These are phyloP conservation scores for Umbilicus rupestris DNA, from an alignment of 164 flowering plant genomes.

Conservation along the genomic window DNA sequence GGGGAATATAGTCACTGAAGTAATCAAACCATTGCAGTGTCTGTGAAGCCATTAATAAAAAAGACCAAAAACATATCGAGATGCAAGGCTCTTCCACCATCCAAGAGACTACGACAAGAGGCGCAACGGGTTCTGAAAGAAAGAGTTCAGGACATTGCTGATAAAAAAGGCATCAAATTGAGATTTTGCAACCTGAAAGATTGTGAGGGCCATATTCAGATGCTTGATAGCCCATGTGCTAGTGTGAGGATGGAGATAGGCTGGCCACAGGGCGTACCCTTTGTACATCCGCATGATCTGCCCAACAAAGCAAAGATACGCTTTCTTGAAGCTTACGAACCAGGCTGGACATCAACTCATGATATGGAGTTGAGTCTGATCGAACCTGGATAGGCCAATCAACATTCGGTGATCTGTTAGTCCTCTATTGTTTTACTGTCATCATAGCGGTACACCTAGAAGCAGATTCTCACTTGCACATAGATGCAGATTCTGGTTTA, in stretches of 20 bases:
- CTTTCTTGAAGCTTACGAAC: conserved; percentile 96
- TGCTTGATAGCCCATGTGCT: conserved; percentile 80
- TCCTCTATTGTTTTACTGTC: not conserved
- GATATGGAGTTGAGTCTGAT: conserved; percentile 73
- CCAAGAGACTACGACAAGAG: conserved; percentile 86
- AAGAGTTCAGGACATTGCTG: conserved; percentile 96
- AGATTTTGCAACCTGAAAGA: conserved; percentile 89
- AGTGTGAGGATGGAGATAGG: conserved; percentile 76
- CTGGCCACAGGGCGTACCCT: conserved; percentile 96
- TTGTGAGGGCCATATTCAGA: conserved; percentile 72
- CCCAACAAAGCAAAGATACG: conserved; percentile 92
- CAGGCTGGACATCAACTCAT: conserved; percentile 88
- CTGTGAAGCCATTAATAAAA: conserved; percentile 58
- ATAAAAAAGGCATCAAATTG: conserved; percentile 88
- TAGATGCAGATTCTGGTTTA: too few relatives aligned
- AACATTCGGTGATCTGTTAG: conserved; percentile 39
- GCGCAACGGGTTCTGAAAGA: conserved; percentile 95
- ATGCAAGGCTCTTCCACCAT: conserved; percentile 88
- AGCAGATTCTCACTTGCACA: too few relatives aligned
- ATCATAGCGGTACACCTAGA: not conserved
- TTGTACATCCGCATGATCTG: conserved; percentile 98
- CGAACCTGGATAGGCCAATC: conserved; percentile 57
- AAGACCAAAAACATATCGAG: conserved; percentile 63
- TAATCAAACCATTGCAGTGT: conserved; percentile 84
- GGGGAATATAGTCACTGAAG: conserved; percentile 34